Conservation (phyloP, 495 filamentous ascomycete species). For the Delitschia confertaspora region DNA sequence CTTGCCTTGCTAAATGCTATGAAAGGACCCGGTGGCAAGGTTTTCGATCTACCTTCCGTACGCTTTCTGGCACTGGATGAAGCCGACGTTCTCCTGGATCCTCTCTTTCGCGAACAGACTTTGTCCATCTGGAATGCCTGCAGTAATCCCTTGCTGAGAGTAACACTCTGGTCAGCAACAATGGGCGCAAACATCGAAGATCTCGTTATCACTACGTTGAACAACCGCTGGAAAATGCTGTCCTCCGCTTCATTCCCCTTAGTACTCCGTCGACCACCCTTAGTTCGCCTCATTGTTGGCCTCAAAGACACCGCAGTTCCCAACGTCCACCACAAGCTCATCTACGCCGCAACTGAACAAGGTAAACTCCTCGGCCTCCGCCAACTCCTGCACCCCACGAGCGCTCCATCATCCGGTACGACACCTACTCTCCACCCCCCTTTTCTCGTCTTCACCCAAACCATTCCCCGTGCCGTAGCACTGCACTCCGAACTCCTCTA, state of each 20-base stretch:
- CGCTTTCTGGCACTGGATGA: conserved; percentile 77
- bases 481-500: conserved; percentile 85
- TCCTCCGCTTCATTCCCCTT: conserved; percentile 21
- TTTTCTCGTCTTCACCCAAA: conserved; percentile 91
- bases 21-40: conserved; percentile 37
- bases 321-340: conserved; percentile 77
- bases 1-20: conserved; percentile 67
- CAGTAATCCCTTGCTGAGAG: conserved; percentile 53
- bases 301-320: conserved; percentile 92
- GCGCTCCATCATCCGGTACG: conserved; percentile 43
- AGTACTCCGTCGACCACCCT: conserved; percentile 36
- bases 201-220: conserved; percentile 55
- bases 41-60: conserved; percentile 52
- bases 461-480: conserved; percentile 78
- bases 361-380: conserved; percentile 89
- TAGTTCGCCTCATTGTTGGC: conserved; percentile 82
- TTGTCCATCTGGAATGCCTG: conserved; percentile 76
- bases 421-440: conserved; percentile 66
- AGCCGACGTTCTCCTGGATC: conserved; percentile 88
- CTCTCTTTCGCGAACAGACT: conserved; percentile 83
- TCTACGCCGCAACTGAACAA: conserved; percentile 84
- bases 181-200: conserved; percentile 90
- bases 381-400: conserved; percentile 75
- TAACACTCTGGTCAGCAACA: conserved; percentile 88
- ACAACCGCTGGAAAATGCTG: conserved; percentile 38